Percentiles rank a stretch among this genome's conserved stretches.
These are phyloP conservation scores for Xylogone sp. DNA, from an alignment of 2,329 filamentous ascomycete genomes.

Conservation along the genomic window DNA sequence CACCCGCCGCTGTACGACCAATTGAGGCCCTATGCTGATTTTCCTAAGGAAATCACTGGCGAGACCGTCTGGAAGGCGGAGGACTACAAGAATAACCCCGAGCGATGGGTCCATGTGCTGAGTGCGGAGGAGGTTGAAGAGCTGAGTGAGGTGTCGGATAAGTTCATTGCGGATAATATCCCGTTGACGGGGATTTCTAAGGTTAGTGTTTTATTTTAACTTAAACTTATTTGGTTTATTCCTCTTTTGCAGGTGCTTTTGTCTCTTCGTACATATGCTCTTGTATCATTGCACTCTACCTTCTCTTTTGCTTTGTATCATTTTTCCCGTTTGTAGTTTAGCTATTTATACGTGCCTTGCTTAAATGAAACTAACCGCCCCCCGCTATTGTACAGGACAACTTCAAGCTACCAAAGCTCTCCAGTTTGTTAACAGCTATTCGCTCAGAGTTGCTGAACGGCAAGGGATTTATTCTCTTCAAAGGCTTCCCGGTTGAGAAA, in stretches of 20 bases:
- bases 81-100: constrained; percentile 26
- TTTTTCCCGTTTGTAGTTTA: too few relatives aligned
- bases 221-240: too few relatives aligned
- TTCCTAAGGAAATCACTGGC: constrained; percentile 67
- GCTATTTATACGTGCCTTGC: background rate
- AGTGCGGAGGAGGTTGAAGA: constrained; percentile 63
- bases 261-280: too few relatives aligned
- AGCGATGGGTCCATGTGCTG: constrained; percentile 68
- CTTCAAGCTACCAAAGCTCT: constrained; percentile 58
- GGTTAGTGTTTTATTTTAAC: constrained; percentile 26
- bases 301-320: too few relatives aligned
- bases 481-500: constrained; percentile 70
- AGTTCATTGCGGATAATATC: constrained; percentile 60
- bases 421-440: constrained; percentile 48
- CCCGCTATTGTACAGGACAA: constrained; percentile 32
- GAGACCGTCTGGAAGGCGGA: constrained; percentile 67
- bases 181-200: constrained; percentile 70
- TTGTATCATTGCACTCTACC: too few relatives aligned
- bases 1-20: constrained; percentile 63
- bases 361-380: background rate
- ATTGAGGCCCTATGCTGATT: constrained; percentile 64
- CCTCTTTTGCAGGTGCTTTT: too few relatives aligned
- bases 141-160: constrained; percentile 62
- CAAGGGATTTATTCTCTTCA: constrained; percentile 88
- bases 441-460: constrained; percentile 70